Base-by-base conservation (phyloP, 2,329 filamentous ascomycete species). In the Hypoxylon sp. region DNA sequence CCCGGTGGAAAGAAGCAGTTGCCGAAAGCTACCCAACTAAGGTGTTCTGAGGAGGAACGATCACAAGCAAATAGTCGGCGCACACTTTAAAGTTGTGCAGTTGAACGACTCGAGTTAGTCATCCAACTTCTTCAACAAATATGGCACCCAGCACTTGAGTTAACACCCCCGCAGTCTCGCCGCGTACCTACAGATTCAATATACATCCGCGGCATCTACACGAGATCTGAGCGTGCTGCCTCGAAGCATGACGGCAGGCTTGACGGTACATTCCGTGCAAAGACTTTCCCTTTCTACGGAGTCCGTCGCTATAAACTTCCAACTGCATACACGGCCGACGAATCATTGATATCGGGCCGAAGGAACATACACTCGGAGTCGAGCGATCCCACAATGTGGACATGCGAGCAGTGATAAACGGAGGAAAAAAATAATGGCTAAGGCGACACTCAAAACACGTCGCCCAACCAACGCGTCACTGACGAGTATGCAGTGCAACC, bases 301-400 rank as follows among this genome's bases (percentile, higher is more conserved):
- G 24, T 32, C 44, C 21, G 4, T 50, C n/a, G 8, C 44, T 27
- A 39, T 39, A 39, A 21, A 19, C 15, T 19, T 35, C n/a, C n/a
- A 52, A 15, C 55, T 29, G 17, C 59, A 39, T 27, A 44, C 42
- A 37, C 17, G n/a, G 19, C 29, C 27, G 32, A 47, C 56, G 29
- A 65, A 61, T 56, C 51, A 61, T 29, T 10, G 17, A 5, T 55
- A 65, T 65, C 62, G 62, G 62, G 11, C 62, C 56, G 62, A 65
- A 51, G 15, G 29, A 62, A 47, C 15, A 21, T 10, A 42, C 7
- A 21, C 37, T 19, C 47, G 31, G 35, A 39, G 47, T 19, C 32
- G 35, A 59, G 29, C 13, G 39, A 54, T 46, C 42, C 46, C 32
- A 42, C 44, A 48, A 35, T 44, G 17, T 56, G 57, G 58, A 35